phyloP scores from a whole-genome alignment of 139 green algal species.

The Deuterostichococcus epilithicus region DNA sequence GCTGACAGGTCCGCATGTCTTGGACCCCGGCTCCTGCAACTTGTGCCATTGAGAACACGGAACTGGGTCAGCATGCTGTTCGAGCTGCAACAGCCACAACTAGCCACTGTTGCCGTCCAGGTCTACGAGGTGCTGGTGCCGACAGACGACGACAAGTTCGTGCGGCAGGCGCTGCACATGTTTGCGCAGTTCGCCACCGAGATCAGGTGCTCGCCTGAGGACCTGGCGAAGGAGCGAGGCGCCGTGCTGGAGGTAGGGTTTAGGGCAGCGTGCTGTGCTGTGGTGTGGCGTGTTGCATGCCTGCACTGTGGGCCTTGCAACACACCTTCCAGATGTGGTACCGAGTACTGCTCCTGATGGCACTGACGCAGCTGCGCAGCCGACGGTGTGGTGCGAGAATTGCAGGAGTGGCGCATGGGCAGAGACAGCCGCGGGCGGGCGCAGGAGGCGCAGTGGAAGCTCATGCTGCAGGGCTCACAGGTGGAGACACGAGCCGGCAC shows the following conservation, averaged over 20 bases:
- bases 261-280: no score
- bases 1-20: no score
- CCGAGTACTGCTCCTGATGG: no score
- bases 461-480: slow-evolving; percentile 63
- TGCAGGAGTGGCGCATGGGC: slow-evolving; percentile 65
- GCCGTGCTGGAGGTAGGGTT: slow-evolving; percentile 68
- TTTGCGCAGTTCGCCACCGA: slow-evolving; percentile 75
- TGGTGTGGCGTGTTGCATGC: no score
- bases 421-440: slow-evolving; percentile 54
- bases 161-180: slow-evolving; percentile 62
- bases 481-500: no score
- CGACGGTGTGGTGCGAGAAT: background rate
- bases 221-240: slow-evolving; percentile 82
- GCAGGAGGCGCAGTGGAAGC: slow-evolving; percentile 78
- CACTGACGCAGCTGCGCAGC: no score
- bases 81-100: no score
- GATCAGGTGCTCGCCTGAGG: slow-evolving; percentile 58
- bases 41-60: background rate
- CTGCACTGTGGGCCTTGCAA: no score
- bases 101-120: background rate
- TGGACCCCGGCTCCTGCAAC: no score
- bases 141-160: slow-evolving; percentile 42
- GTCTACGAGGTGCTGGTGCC: slow-evolving; percentile 49
- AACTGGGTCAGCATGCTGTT: background rate
- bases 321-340: no score